These are phyloP conservation scores for Trametes polyzona DNA, from an alignment of 1,284 basidiomycete genomes.

Conservation along the genomic window DNA sequence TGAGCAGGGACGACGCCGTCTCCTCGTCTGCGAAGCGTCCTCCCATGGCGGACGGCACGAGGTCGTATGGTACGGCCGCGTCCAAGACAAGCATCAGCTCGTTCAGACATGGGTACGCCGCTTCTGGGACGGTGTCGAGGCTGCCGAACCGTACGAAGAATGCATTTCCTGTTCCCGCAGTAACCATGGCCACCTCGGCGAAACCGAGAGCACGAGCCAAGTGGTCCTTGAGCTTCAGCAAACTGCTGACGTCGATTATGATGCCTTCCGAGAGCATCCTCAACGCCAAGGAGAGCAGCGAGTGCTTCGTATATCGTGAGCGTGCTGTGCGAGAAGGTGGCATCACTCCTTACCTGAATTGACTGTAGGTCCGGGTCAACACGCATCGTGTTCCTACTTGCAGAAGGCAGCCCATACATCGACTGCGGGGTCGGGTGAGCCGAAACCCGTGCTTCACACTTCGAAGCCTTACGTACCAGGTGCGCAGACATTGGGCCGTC, in stretches of 20 bases:
- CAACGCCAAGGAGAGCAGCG: slow-evolving; percentile 58
- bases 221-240: slow-evolving; percentile 65
- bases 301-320: slow-evolving; percentile 44
- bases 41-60: slow-evolving; percentile 55
- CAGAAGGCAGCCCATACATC: slow-evolving; percentile 49
- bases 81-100: slow-evolving; percentile 63
- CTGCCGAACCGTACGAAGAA: slow-evolving; percentile 59
- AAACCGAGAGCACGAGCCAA: slow-evolving; percentile 62
- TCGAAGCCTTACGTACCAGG: slow-evolving; percentile 41
- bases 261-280: slow-evolving; percentile 69
- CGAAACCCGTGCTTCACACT: not conserved
- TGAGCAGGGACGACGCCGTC: slow-evolving; percentile 46
- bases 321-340: not conserved
- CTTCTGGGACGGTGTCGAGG: slow-evolving; percentile 44
- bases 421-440: slow-evolving; percentile 38
- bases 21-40: slow-evolving; percentile 49
- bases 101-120: slow-evolving; percentile 57
- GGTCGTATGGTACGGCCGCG: slow-evolving; percentile 50
- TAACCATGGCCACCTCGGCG: slow-evolving; percentile 47
- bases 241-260: slow-evolving; percentile 49
- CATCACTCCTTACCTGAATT: slow-evolving; percentile 48
- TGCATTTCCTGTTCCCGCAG: slow-evolving; percentile 48
- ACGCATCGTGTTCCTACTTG: slow-evolving; percentile 13
- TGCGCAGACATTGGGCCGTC: slow-evolving; percentile 48
- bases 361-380: slow-evolving; percentile 50